phyloP scores from a whole-genome alignment of 495 filamentous ascomycete genomes.

The Jackrogersella minutella region DNA sequence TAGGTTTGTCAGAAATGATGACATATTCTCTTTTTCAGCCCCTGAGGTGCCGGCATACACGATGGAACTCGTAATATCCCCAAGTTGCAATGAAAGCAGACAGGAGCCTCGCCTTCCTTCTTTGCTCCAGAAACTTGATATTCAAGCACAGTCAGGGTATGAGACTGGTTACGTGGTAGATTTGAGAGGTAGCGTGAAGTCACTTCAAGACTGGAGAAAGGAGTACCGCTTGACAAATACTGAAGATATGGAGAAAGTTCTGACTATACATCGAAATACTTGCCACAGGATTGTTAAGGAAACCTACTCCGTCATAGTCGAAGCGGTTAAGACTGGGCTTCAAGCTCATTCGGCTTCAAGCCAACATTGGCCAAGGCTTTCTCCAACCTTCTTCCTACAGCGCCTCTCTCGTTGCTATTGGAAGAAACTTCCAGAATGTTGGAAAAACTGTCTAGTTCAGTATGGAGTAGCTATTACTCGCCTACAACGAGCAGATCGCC shows the following conservation, averaged over 20 bases:
- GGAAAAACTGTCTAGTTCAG: conserved; percentile 44
- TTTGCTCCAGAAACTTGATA: conserved; percentile 3
- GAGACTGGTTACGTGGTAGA: conserved; percentile 39
- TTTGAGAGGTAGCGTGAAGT: conserved; percentile 31
- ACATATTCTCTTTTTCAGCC: conserved; percentile 18
- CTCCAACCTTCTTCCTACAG: conserved; percentile 47
- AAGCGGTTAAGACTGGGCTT: background rate
- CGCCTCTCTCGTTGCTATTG: conserved; percentile 44
- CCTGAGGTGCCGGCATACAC: background rate
- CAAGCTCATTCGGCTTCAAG: background rate
- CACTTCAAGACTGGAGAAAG: conserved; percentile 15
- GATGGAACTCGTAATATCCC: conserved; percentile 1
- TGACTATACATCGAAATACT: background rate
- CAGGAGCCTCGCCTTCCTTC: background rate
- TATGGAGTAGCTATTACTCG: conserved; percentile 49
- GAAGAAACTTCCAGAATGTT: conserved; percentile 35
- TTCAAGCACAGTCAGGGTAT: conserved; percentile 23
- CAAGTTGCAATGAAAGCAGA: background rate
- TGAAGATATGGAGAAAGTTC: background rate
- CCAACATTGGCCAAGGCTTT: conserved; percentile 43
- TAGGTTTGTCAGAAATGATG: conserved; percentile 10
- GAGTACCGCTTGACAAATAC: background rate
- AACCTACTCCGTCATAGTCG: conserved; percentile 11
- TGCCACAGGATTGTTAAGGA: conserved; percentile 14
- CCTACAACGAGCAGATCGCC: conserved; percentile 52